Evolutionary conservation across 768 basidiomycete genomes (phyloP), one percentile per base, ranked within the genome.

Genomic region (Xanthoconium purpureum): DNA sequence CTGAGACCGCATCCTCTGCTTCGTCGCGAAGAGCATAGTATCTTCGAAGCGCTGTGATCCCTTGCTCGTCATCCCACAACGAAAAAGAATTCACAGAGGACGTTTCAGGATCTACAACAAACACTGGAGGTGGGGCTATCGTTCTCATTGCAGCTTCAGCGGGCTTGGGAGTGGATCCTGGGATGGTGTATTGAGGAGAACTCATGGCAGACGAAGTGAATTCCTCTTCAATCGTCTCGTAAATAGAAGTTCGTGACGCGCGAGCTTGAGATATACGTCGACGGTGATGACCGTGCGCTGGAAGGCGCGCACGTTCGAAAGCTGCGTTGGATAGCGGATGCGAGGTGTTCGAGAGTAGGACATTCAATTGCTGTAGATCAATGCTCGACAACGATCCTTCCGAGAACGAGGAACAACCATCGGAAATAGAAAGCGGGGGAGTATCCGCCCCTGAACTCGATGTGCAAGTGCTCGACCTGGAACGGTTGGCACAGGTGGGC

Each of bases 211-310:
- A 50, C 0, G 74, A 77, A 5, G 77, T 74, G 13, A 75, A 66
- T 59, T 91, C 91, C 62, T 92, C 90, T 53, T 89, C 79, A 47
- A 92, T 91, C 0, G 87, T 91, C 66, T 91, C 89, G 60, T 90
- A 91, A 0, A 89, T 79, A 0, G 89, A 91, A 0, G 82, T 74
- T 5, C 86, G 78, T 13, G 85, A 86, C 10, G 80, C 78, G 18
- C 82, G 80, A 30, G 82, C 79, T 47, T 84, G 79, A 2, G 88
- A 89, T 48, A 83, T 80, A 2, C 88, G 81, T 36, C 88, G 84
- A 38, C 84, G 84, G 66, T 90, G 88, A 38, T 82, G 78, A 0
- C 88, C 86, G 17, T 79, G 80, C 24, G 78, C 74, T 6, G 83
- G 79, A 18, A 76, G 71, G 7, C 68, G 69, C 6, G 64, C 59